Evolutionary conservation across 2,329 filamentous ascomycete genomes (phyloP), one percentile per base, ranked within the genome.

Genomic region (Pestalotiopsis sp.): DNA sequence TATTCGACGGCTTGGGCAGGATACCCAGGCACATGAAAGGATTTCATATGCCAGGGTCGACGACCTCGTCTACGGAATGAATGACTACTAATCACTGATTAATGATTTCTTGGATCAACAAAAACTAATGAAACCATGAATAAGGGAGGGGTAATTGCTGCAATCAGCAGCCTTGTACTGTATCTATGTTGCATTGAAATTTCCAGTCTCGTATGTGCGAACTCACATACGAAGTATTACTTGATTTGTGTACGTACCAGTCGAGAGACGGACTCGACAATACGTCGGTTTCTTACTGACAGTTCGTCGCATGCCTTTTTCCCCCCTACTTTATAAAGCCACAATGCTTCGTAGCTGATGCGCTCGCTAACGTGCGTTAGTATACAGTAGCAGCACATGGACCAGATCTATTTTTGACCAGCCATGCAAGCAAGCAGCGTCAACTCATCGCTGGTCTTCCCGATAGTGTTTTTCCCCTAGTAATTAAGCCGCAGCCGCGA

Each of bases 401-500:
- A 52, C 44, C 44, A 52, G 20, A n/a, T 52, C 44, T 52, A 52
- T 52, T 52, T 52, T 52, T 52, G 44, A 52, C 44, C 44, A 52
- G 44, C 20, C 17, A 35, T 35, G 30, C 30, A 35, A 35, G 30
- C 30, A 35, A 35, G 44, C 44, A 52, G 44, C 14, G 22, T 26
- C 6, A 35, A 58, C 24, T 35, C 35, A 39, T 61, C 35, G 17
- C 35, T 26, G 35, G 58, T 14, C 13, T 20, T 20, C 13, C 26
- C 58, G 30, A 14, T 35, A 20, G 58, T 20, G 24, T 22, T 30
- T 39, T 14, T n/a, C 11, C 24, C 17, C 17, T 71, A 71, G 71
- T 71, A 35, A 70, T 67, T 72, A 73, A 75, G 71, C 71, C 70
- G 73, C 71, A 66, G 39, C 64, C 52, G 64, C 64, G 64, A 24